Evolutionary conservation across 2,329 filamentous ascomycete species (phyloP), one percentile per base, ranked within the genome.

Genomic region (Botrytis elliptica): DNA sequence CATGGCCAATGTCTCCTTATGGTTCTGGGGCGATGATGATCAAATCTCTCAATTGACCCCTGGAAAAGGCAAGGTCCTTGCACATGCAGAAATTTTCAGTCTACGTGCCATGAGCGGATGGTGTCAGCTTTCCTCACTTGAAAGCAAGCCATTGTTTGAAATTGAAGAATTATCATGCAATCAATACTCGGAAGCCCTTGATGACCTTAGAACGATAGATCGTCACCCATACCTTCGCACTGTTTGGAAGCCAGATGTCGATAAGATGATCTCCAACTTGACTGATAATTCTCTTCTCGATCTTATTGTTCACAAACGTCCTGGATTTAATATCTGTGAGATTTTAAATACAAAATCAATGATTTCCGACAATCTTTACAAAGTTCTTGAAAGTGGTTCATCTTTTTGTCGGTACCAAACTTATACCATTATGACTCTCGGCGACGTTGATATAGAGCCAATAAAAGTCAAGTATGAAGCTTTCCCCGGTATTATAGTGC

Each of bases 191-290:
- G 67, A 70, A 38, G 67, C 52, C 18, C 29, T 70, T 25, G 67
- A 70, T 44, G 40, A 70, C 9, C n/a, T 70, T 33, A 55, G 67
- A 36, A 70, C 38, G 8, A 36, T 29, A 12, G 67, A 70, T 66
- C 70, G 70, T 64, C 59, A 71, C 12, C 70, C 60, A n/a, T 71
- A 71, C 38, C 59, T 71, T 16, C 44, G 62, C 9, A 66, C 70
- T 40, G n/a, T 65, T 18, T 71, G 70, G 70, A 71, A 71, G 57
- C 70, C 70, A 18, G 70, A 71, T 52, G 12, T 71, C 20, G 67
- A 62, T 6, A 70, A 62, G 38, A 36, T 70, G 4, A 6, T 4
- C 16, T 33, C 52, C 7, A 14, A 46, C 25, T 36, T 70, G n/a
- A 33, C 67, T 42, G 52, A 59, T 46, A 16, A 62, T 38, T 70